A percentile compares a stretch with the other conserved stretches of the same genome.
These are phyloP conservation scores for Triticum dicoccoides DNA, from an alignment of 176 grass and related monocot species.

Conservation along the genomic window DNA sequence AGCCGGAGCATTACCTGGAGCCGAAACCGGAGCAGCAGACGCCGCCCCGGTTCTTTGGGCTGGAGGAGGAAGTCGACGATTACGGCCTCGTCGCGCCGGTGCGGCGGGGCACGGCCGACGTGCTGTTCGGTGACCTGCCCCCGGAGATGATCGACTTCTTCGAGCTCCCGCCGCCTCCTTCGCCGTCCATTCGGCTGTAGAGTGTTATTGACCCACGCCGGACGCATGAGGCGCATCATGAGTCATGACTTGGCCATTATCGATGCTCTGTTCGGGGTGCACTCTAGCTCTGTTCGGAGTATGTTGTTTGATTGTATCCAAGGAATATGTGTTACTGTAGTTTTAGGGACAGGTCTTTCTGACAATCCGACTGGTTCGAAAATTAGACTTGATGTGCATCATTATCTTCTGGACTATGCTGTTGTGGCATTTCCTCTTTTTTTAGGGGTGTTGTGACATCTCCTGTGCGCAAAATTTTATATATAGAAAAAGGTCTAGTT, in stretches of 20 bases:
- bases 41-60: neutral
- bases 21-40: neutral
- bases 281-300: too few relatives aligned
- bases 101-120: neutral
- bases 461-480: too few relatives aligned
- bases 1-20: conserved; percentile 2
- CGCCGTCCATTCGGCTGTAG: neutral
- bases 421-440: too few relatives aligned
- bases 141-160: conserved; percentile 34
- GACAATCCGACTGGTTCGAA: neutral
- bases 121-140: conserved; percentile 33
- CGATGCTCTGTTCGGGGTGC: neutral
- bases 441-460: too few relatives aligned
- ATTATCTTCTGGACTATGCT: too few relatives aligned
- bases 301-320: neutral
- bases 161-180: neutral
- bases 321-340: neutral
- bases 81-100: neutral
- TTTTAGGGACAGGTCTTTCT: neutral
- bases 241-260: neutral
- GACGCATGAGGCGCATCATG: neutral
- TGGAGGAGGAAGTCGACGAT: conserved; percentile 8
- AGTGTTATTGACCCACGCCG: neutral
- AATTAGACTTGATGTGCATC: neutral
- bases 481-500: too few relatives aligned